Base-by-base conservation (phyloP, 179 eudicot species). In the Silene coronaria region DNA sequence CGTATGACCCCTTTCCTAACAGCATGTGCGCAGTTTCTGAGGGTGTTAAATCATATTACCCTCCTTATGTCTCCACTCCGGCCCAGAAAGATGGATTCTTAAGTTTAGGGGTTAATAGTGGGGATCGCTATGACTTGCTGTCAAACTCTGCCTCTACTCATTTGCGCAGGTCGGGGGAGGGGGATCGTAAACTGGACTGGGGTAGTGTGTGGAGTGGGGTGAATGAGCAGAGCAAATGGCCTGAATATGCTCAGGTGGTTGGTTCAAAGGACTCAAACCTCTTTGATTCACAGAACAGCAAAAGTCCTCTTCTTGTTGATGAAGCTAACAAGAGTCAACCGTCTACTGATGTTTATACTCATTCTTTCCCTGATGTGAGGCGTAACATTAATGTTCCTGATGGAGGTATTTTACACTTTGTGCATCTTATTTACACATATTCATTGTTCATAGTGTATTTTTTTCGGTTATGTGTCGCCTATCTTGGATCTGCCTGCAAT, bases 151-250 rank as follows among this genome's bases (percentile, higher is more conserved):
- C 71, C 30, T 75, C 74, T 60, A 62, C 76, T 23, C 77, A 77
- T 22, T 66, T 69, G 71, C 71, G 75, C 36, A 71, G 80, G 66
- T 64, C 84, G 48, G 85, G 82, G 77, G 79, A 84, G 57, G 76
- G 84, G 79, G 84, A 84, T 36, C 85, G 78, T 58, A 73, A 76
- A 12, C 80, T 87, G 11, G 78, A 76, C 16, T 88, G 92, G 91
- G 78, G 79, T 67, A 80, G 80, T 67, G 24, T 51, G 71, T 85
- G 86, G 88, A 80, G 79, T 70, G 83, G 86, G 30, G 75, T 80
- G 80, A 78, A 79, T 63, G 85, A 86, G 76, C 81, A 73, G 68
- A 82, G 77, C 48, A 80, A 84, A 58, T 77, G 78, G 86, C 62
- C 57, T 9, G 85, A 80, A 5, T 64, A 60, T 81, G 80, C 80